Conservation (phyloP, 2,329 filamentous ascomycete species). For the Scytalidium lignicola region DNA sequence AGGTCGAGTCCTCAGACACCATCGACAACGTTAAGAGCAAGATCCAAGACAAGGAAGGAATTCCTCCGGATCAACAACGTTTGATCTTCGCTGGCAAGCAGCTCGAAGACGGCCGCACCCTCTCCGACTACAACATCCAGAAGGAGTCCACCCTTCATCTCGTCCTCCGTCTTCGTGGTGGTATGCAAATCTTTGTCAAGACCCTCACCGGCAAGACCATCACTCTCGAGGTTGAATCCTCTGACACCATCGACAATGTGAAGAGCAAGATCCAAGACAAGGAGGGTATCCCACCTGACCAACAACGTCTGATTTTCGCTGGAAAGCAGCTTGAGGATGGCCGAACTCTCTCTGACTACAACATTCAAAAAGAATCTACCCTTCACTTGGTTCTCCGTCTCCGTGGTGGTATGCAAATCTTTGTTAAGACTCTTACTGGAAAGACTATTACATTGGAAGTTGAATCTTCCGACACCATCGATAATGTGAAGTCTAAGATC, state of each 20-base stretch:
- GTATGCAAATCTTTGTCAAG: conserved; percentile 88
- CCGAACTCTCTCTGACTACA: conserved; percentile 88
- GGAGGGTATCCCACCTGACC: conserved; percentile 90
- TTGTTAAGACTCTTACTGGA: conserved; percentile 66
- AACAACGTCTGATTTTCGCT: conserved; percentile 89
- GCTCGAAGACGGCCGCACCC: conserved; percentile 86
- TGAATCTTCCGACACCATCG: conserved; percentile 63
- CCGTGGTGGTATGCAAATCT: conserved; percentile 75
- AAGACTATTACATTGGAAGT: conserved; percentile 68
- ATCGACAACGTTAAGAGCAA: conserved; percentile 97
- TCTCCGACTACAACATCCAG: conserved; percentile 93
- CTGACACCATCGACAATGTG: conserved; percentile 90
- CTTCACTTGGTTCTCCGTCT: conserved; percentile 77
- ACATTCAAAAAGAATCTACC: conserved; percentile 90
- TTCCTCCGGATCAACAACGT: conserved; percentile 92
- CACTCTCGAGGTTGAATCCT: conserved; percentile 83
- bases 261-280: conserved; percentile 92
- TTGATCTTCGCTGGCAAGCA: conserved; percentile 96
- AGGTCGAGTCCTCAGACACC: conserved; percentile 84
- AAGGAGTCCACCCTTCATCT: conserved; percentile 85
- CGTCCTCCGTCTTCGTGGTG: conserved; percentile 81
- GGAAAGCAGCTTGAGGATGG: conserved; percentile 93
- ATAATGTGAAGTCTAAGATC: conserved; percentile 67
- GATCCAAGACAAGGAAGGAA: conserved; percentile 97
- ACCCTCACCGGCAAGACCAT: conserved; percentile 91